These are phyloP conservation scores for Lachnellula subtilissima DNA, from an alignment of 2,329 filamentous ascomycete genomes.

Conservation along the genomic window DNA sequence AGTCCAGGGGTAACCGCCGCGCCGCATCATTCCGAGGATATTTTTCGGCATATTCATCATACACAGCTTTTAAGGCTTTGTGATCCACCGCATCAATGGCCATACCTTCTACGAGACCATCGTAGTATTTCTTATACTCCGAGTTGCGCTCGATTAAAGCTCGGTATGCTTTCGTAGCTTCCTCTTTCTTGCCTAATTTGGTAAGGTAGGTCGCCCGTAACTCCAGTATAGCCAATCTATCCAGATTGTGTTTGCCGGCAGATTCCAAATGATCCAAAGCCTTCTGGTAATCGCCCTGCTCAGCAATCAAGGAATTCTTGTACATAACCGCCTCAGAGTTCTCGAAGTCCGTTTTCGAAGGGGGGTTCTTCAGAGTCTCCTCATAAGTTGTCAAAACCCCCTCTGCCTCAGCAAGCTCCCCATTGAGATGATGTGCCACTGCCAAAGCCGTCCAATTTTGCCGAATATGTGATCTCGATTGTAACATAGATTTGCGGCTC, in stretches of 20 bases:
- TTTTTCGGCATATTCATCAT: slow-evolving; percentile 75
- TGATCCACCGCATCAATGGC: slow-evolving; percentile 57
- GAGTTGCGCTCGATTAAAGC: slow-evolving; percentile 79
- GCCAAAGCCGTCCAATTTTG: slow-evolving; percentile 98
- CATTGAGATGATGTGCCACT: slow-evolving; percentile 86
- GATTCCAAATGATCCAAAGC: slow-evolving; percentile 83
- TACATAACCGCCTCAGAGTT: slow-evolving; percentile 93
- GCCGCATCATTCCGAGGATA: slow-evolving; percentile 80
- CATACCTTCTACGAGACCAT: slow-evolving; percentile 66
- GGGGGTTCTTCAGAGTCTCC: slow-evolving; percentile 79
- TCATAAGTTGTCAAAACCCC: slow-evolving; percentile 89
- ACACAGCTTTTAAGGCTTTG: slow-evolving; percentile 66
- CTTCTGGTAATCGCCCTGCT: slow-evolving; percentile 75
- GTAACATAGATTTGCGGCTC: slow-evolving; percentile 82
- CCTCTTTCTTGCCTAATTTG: slow-evolving; percentile 69
- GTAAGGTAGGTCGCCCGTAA: slow-evolving; percentile 78
- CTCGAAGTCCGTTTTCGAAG: slow-evolving; percentile 75
- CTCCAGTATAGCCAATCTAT: slow-evolving; percentile 82
- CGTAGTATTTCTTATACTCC: slow-evolving; percentile 83
- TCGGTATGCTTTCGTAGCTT: slow-evolving; percentile 77
- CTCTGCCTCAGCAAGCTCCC: slow-evolving; percentile 80
- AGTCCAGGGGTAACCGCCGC: slow-evolving; percentile 81
- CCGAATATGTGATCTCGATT: slow-evolving; percentile 72
- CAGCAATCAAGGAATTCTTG: slow-evolving; percentile 91
- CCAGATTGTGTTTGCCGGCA: slow-evolving; percentile 71